phyloP scores from a whole-genome alignment of 1,284 basidiomycete genomes.

The Hypsizygus ulmarius region DNA sequence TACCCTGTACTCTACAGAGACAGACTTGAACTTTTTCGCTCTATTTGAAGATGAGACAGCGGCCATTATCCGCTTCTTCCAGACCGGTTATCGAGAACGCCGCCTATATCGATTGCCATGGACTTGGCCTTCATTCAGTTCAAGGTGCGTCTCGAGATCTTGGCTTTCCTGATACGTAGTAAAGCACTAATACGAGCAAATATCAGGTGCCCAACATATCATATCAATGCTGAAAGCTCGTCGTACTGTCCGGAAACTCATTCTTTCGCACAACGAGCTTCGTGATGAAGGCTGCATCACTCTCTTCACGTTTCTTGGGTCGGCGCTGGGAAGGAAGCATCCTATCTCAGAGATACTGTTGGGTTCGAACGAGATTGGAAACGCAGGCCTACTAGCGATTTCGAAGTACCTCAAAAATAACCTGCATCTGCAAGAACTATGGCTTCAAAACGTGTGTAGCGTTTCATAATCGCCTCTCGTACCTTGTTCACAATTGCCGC shows the following conservation, averaged over 20 bases:
- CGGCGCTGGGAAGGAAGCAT: conserved; percentile 44
- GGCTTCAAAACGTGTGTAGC: conserved; percentile 54
- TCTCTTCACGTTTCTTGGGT: conserved; percentile 56
- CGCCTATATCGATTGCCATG: conserved; percentile 28
- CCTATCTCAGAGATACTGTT: conserved; percentile 54
- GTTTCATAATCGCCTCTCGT: neutral
- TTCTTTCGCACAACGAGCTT: conserved; percentile 56
- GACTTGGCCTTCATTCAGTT: conserved; percentile 27
- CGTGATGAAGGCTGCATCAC: conserved; percentile 56
- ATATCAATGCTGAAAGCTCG: conserved; percentile 44
- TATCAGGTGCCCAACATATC: conserved; percentile 48
- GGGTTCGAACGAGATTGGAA: conserved; percentile 54
- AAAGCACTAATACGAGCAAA: neutral
- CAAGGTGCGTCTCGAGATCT: conserved; percentile 23
- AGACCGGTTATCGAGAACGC: conserved; percentile 5
- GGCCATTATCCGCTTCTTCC: too few relatives aligned
- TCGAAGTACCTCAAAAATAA: conserved; percentile 51
- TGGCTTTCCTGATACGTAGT: neutral
- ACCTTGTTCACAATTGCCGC: neutral
- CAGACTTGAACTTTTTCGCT: too few relatives aligned
- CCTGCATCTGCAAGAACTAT: conserved; percentile 42
- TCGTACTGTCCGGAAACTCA: conserved; percentile 46
- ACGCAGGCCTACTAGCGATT: conserved; percentile 52
- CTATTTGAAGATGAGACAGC: too few relatives aligned
- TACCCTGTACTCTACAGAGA: too few relatives aligned